Evolutionary conservation across 495 filamentous ascomycete genomes (phyloP), one percentile per base, ranked within the genome.

Genomic region (Aspergillus baeticus): DNA sequence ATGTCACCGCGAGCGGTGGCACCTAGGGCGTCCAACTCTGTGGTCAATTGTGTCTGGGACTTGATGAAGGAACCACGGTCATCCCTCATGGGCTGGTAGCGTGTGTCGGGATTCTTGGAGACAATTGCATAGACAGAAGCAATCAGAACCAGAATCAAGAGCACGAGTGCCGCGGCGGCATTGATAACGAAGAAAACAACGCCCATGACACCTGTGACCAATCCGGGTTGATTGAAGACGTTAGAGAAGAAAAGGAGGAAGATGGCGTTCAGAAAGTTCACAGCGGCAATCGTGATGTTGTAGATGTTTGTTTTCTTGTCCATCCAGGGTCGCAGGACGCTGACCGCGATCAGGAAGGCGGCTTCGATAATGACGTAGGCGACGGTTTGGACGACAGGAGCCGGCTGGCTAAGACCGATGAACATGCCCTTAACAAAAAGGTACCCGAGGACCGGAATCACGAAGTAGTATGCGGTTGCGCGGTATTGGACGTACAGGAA

Each of bases 1-100:
- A 77, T 69, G 56, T 93, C 90, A 52, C 92, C 92, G 55, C 94
- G 88, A 26, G 94, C 94, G 10, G 94, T 97, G 43, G 87, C 91
- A 57, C 89, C 95, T 29, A 98, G 78, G 7, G 94, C 94, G 72
- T 98, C 93, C 54, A 98, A 79, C 67, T 98, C 94, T 3, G 88
- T 94, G 20, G 81, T 89, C 53, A 98, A 79, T 62, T 92, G 84
- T n/a, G 89, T 87, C 61, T 95, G 87, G 5, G 93, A 97, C 79
- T 98, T 98, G 86, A 97, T 97, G 63, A 98, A 97, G 3, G 92
- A 96, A 42, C 89, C 90, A 56, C 94, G 88, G 75, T 98, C 94
- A 67, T 98, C 94, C 49, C 88, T 85, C 91, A 98, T 97, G 53
- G 89, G 90, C 71, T 97, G 92, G 74, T 98, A 98, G 33, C 94